Conservation (phyloP, 176 grass and related monocot genomes). For the Stipa capillata region DNA sequence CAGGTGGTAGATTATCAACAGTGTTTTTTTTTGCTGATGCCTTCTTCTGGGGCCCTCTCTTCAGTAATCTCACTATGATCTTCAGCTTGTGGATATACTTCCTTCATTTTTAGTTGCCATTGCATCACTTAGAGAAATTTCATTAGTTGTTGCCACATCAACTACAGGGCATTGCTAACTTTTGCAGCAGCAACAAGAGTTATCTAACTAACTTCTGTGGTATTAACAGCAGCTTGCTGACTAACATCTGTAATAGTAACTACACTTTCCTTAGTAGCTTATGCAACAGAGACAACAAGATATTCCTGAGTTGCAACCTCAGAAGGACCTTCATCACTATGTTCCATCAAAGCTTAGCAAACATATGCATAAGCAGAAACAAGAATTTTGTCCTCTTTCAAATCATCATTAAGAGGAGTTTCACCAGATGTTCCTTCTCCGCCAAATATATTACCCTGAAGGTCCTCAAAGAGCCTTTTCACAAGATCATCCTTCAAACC, state of each 20-base stretch:
- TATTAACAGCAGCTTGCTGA: too few species aligned
- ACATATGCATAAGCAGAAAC: background rate
- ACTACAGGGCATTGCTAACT: slow-evolving; percentile 10
- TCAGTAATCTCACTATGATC: background rate
- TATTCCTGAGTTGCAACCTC: background rate
- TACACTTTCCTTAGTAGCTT: background rate
- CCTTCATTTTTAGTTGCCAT: slow-evolving; percentile 20
- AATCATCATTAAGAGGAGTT: background rate
- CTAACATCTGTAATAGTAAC: background rate
- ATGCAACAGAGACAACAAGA: slow-evolving; percentile 7
- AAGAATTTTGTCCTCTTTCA: background rate
- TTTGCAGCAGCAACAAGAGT: slow-evolving; percentile 28
- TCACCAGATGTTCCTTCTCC: slow-evolving; percentile 15
- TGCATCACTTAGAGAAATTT: slow-evolving; percentile 20
- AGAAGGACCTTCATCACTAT: slow-evolving; percentile 6
- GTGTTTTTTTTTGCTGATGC: background rate
- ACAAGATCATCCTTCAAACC: slow-evolving; percentile 84
- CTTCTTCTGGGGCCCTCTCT: slow-evolving; percentile 5
- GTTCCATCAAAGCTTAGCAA: slow-evolving; percentile 11
- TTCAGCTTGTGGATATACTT: slow-evolving; percentile 14
- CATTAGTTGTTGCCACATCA: slow-evolving; percentile 19
- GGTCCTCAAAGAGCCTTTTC: slow-evolving; percentile 46
- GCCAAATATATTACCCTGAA: slow-evolving; percentile 26
- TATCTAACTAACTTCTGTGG: too few species aligned
- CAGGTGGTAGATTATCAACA: background rate